These are phyloP conservation scores for Metarhizium sp. DNA, from an alignment of 2,329 filamentous ascomycete genomes.

Conservation along the genomic window DNA sequence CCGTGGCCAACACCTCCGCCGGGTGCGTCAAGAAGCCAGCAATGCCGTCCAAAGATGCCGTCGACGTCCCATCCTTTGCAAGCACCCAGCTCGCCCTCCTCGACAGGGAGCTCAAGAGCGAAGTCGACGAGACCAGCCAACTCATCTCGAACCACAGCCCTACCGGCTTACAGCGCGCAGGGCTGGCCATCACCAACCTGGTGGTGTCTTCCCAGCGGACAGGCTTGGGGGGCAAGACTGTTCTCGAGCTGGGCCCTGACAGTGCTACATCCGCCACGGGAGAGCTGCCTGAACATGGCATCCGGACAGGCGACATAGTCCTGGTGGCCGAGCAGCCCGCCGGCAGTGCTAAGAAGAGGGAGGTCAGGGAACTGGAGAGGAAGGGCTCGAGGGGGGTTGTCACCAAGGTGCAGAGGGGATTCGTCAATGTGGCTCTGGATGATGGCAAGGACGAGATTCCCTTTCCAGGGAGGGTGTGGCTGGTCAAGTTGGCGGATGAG, in stretches of 20 bases:
- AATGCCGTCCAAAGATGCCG: conserved; percentile 31
- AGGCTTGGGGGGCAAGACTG: conserved; percentile 81
- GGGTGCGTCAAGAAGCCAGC: not conserved
- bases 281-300: conserved; percentile 64
- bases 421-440: conserved; percentile 59
- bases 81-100: conserved; percentile 62
- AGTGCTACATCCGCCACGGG: conserved; percentile 47
- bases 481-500: conserved; percentile 59
- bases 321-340: conserved; percentile 65
- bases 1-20: not conserved
- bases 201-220: conserved; percentile 68
- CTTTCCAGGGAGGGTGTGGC: conserved; percentile 45
- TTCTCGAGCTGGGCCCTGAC: conserved; percentile 72
- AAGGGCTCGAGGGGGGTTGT: conserved; percentile 64
- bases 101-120: conserved; percentile 59
- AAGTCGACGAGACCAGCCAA: conserved; percentile 59
- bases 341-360: conserved; percentile 62
- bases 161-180: conserved; percentile 60
- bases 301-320: conserved; percentile 71
- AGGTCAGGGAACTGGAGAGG: conserved; percentile 61
- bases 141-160: conserved; percentile 62
- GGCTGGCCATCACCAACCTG: conserved; percentile 72
- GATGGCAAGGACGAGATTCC: conserved; percentile 45
- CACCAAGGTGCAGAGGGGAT: conserved; percentile 47
- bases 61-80: conserved; percentile 61